Evolutionary conservation across 2,329 filamentous ascomycete species (phyloP).

Genomic region (Ilyonectria sp.): DNA sequence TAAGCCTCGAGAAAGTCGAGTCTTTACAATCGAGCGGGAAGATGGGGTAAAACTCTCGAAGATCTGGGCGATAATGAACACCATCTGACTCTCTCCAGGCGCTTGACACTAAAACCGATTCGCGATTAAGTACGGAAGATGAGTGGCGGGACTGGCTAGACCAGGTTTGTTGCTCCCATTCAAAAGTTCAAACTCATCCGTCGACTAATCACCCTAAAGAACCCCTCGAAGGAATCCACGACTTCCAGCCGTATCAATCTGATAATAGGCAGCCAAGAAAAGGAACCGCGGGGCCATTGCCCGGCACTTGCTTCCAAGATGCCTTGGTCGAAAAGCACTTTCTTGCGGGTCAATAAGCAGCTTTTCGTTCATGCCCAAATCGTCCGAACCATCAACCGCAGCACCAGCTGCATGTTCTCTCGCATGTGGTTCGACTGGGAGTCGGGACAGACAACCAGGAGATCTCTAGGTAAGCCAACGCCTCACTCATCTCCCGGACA

Average conservation of each 20-base stretch:
- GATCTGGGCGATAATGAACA: neutral
- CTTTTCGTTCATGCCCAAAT: conserved; percentile 25
- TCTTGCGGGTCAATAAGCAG: neutral
- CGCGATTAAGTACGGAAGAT: neutral
- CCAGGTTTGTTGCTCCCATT: neutral
- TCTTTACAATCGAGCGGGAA: conserved; percentile 1
- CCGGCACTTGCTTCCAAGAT: conserved; percentile 6
- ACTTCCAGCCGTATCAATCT: neutral
- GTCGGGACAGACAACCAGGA: neutral
- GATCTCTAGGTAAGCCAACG: conserved; percentile 1
- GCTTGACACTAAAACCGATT: neutral
- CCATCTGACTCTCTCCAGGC: neutral
- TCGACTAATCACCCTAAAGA: neutral
- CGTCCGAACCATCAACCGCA: conserved; percentile 30
- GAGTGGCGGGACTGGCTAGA: conserved; percentile 12
- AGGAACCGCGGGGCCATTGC: conserved; percentile 1
- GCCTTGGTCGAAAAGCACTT: conserved; percentile 6
- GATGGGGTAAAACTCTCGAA: neutral
- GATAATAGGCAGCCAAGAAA: conserved; percentile 4
- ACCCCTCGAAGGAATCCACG: neutral
- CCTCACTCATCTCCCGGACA: no score
- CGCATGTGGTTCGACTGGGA: conserved; percentile 13
- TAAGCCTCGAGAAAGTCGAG: neutral
- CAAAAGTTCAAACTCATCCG: neutral
- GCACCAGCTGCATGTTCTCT: conserved; percentile 31